Percentiles rank a stretch among this genome's conserved stretches.
Evolutionary conservation across 2,329 filamentous ascomycete genomes (phyloP).

Genomic region (Alternaria arborescens): DNA sequence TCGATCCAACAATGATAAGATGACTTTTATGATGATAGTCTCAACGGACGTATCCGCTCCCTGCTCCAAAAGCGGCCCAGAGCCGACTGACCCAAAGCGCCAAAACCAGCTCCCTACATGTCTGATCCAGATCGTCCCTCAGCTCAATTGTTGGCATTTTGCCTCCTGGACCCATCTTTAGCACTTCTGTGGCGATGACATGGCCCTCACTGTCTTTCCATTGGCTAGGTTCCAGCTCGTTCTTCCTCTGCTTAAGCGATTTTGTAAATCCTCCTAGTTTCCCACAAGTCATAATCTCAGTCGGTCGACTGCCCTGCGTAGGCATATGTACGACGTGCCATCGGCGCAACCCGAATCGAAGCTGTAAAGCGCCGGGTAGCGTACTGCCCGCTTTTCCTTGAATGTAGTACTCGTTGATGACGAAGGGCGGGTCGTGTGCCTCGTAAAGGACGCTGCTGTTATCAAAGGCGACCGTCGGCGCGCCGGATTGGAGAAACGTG

Average conservation of each 20-base stretch:
- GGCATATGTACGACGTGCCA: slow-evolving; percentile 33
- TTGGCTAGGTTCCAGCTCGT: slow-evolving; percentile 25
- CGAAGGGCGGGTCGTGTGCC: slow-evolving; percentile 34
- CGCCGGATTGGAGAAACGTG: slow-evolving; percentile 20
- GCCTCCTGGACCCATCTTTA: slow-evolving; percentile 22
- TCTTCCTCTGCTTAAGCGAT: slow-evolving; percentile 22
- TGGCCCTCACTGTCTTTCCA: slow-evolving; percentile 35
- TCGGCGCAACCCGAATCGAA: slow-evolving; percentile 27
- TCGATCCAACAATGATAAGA: not conserved
- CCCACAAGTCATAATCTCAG: slow-evolving; percentile 33
- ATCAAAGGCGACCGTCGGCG: slow-evolving; percentile 32
- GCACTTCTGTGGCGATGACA: slow-evolving; percentile 32
- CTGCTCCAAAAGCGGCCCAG: slow-evolving; percentile 37
- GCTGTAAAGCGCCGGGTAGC: slow-evolving; percentile 28
- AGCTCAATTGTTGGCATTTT: slow-evolving; percentile 37
- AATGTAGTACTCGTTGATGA: slow-evolving; percentile 33
- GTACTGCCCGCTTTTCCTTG: slow-evolving; percentile 21
- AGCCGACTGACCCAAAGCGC: slow-evolving; percentile 34
- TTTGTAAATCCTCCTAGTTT: slow-evolving; percentile 25
- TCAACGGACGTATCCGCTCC: slow-evolving; percentile 11
- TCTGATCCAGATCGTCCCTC: slow-evolving; percentile 29
- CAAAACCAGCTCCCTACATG: slow-evolving; percentile 35
- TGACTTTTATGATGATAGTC: not conserved
- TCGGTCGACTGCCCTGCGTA: slow-evolving; percentile 15
- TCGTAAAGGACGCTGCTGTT: slow-evolving; percentile 30